Percentiles rank a stretch among this genome's conserved stretches.
These are phyloP conservation scores for Talaromyces adpressus DNA, from an alignment of 495 filamentous ascomycete species.

Conservation along the genomic window DNA sequence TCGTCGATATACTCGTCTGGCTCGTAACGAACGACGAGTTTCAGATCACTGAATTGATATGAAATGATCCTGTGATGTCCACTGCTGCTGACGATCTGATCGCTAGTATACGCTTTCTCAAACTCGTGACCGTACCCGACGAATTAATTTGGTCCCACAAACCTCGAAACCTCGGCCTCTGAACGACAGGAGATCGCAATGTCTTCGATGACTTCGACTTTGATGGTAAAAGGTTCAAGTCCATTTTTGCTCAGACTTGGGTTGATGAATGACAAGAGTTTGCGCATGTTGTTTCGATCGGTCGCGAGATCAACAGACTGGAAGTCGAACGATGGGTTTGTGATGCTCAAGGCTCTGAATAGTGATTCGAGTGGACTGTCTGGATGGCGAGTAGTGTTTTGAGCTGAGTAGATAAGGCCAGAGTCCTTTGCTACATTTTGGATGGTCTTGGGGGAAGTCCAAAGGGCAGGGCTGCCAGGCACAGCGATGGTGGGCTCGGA, in stretches of 20 bases:
- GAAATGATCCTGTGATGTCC: conserved; percentile 42
- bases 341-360: conserved; percentile 39
- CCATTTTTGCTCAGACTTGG: conserved; percentile 14
- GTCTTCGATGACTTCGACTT: conserved; percentile 31
- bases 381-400: conserved; percentile 17
- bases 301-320: conserved; percentile 36
- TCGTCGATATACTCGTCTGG: conserved; percentile 34
- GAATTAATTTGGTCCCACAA: conserved; percentile 29
- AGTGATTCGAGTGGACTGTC: conserved; percentile 42
- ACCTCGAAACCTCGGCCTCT: conserved; percentile 22
- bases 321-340: conserved; percentile 37
- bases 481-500: conserved; percentile 20
- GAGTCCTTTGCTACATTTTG: conserved; percentile 11
- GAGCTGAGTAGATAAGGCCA: conserved; percentile 16
- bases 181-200: conserved; percentile 18
- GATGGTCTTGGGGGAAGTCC: conserved; percentile 8
- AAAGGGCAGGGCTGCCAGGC: conserved; percentile 16
- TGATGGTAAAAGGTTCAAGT: conserved; percentile 34
- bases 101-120: conserved; percentile 40
- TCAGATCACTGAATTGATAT: conserved; percentile 37
- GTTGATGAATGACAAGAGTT: conserved; percentile 42
- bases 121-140: conserved; percentile 41
- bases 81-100: conserved; percentile 27
- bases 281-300: conserved; percentile 47
- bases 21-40: conserved; percentile 39